These are phyloP conservation scores for Rhizopogon vinicolor DNA, from an alignment of 768 basidiomycete species.

Conservation along the genomic window DNA sequence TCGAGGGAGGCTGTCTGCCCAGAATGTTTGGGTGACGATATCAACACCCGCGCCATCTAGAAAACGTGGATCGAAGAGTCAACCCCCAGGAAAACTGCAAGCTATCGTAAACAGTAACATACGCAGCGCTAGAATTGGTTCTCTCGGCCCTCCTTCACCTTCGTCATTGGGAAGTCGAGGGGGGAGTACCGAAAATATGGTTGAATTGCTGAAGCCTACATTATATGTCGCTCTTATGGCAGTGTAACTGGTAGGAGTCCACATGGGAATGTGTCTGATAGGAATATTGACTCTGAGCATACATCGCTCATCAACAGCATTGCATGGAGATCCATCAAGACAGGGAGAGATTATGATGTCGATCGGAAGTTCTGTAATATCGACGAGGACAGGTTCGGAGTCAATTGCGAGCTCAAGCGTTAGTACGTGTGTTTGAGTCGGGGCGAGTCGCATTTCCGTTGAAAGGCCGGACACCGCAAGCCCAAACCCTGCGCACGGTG, in stretches of 20 bases:
- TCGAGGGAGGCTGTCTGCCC: slow-evolving; percentile 57
- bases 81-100: not conserved
- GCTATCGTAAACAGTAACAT: slow-evolving; percentile 16
- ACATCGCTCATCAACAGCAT: not conserved
- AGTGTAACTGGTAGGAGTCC: slow-evolving; percentile 32
- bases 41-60: slow-evolving; percentile 88
- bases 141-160: slow-evolving; percentile 17
- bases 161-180: slow-evolving; percentile 35
- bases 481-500: not conserved
- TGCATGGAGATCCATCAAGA: not conserved
- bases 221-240: slow-evolving; percentile 57
- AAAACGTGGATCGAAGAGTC: slow-evolving; percentile 1
- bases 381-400: slow-evolving; percentile 23
- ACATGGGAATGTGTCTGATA: slow-evolving; percentile 39
- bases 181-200: slow-evolving; percentile 53
- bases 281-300: slow-evolving; percentile 36
- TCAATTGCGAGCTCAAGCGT: slow-evolving; percentile 42
- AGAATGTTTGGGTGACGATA: slow-evolving; percentile 48
- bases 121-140: slow-evolving; percentile 67
- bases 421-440: slow-evolving; percentile 58
- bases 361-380: slow-evolving; percentile 35
- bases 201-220: slow-evolving; percentile 49
- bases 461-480: slow-evolving; percentile 16
- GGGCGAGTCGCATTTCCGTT: slow-evolving; percentile 38
- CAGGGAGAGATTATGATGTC: slow-evolving; percentile 24